These are phyloP conservation scores for Annulohypoxylon truncatum DNA, from an alignment of 2,329 filamentous ascomycete genomes.

Conservation along the genomic window DNA sequence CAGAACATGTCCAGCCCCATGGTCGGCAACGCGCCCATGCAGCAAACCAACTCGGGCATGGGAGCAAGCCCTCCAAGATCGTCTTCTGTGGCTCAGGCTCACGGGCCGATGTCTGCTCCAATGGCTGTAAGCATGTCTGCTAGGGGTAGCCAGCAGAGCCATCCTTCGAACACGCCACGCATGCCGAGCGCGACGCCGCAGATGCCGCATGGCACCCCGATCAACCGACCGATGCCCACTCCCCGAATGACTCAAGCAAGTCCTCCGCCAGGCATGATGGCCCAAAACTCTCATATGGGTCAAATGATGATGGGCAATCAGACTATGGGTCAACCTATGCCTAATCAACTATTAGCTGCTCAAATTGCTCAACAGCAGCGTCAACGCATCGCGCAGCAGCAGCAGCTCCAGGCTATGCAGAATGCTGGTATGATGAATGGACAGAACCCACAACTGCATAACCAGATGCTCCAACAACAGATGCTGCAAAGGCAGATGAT, in stretches of 20 bases:
- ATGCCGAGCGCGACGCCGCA: slow-evolving; percentile 72
- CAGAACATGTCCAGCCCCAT: slow-evolving; percentile 74
- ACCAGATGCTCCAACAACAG: slow-evolving; percentile 58
- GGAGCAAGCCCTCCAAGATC: slow-evolving; percentile 75
- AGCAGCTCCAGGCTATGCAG: slow-evolving; percentile 48
- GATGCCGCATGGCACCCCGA: slow-evolving; percentile 69
- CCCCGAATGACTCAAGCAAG: slow-evolving; percentile 73
- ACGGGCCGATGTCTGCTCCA: slow-evolving; percentile 66
- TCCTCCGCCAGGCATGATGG: slow-evolving; percentile 69
- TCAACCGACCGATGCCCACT: slow-evolving; percentile 64
- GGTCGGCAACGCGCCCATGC: slow-evolving; percentile 72
- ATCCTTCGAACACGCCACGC: slow-evolving; percentile 71
- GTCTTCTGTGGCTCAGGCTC: slow-evolving; percentile 72
- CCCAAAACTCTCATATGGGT: slow-evolving; percentile 66
- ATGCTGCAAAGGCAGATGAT: slow-evolving; percentile 56
- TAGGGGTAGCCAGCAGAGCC: slow-evolving; percentile 74
- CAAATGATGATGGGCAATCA: slow-evolving; percentile 67
- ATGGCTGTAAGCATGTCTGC: slow-evolving; percentile 73
- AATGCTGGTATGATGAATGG: slow-evolving; percentile 48
- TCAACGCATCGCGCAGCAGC: slow-evolving; percentile 48
- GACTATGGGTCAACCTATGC: slow-evolving; percentile 48
- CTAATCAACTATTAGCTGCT: slow-evolving; percentile 54
- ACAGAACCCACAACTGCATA: slow-evolving; percentile 53
- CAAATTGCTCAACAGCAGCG: slow-evolving; percentile 60
- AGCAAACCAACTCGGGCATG: slow-evolving; percentile 74